phyloP scores from a whole-genome alignment of 208 protist species.

The Herpetomonas tarakana region DNA sequence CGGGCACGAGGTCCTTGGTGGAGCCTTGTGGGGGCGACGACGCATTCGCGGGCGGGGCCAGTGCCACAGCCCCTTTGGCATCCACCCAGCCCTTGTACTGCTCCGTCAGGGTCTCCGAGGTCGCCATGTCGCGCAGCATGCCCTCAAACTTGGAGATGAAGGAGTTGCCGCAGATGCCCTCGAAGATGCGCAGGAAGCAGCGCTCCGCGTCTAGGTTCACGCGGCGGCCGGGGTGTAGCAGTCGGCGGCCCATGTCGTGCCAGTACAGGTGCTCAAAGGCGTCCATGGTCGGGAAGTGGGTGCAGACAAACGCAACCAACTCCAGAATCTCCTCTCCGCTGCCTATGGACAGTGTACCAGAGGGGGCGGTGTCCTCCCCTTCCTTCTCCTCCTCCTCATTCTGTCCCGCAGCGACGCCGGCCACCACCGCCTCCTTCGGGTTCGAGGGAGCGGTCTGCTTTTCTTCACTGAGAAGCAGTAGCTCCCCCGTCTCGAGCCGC shows the following conservation, averaged over 20 bases:
- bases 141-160: constrained; percentile 96
- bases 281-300: constrained; percentile 91
- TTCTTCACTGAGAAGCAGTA: too few relatives aligned
- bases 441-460: too few relatives aligned
- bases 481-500: constrained; percentile 32
- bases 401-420: neutral
- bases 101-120: constrained; percentile 32
- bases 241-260: constrained; percentile 91
- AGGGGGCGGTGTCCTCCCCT: neutral
- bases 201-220: constrained; percentile 85
- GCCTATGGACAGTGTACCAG: too few relatives aligned
- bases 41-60: neutral
- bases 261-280: constrained; percentile 97
- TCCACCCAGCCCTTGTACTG: constrained; percentile 39
- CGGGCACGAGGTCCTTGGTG: neutral
- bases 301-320: constrained; percentile 75
- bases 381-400: constrained; percentile 3
- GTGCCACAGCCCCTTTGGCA: constrained; percentile 5
- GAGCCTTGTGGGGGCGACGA: neutral
- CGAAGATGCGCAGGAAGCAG: constrained; percentile 90
- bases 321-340: constrained; percentile 28
- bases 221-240: constrained; percentile 81
- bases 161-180: constrained; percentile 89
- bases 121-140: constrained; percentile 83
- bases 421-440: neutral